A percentile compares a stretch with the other conserved stretches of the same genome.
phyloP scores from a whole-genome alignment of 257 asterid genomes.

The Fraxinus anomala region DNA sequence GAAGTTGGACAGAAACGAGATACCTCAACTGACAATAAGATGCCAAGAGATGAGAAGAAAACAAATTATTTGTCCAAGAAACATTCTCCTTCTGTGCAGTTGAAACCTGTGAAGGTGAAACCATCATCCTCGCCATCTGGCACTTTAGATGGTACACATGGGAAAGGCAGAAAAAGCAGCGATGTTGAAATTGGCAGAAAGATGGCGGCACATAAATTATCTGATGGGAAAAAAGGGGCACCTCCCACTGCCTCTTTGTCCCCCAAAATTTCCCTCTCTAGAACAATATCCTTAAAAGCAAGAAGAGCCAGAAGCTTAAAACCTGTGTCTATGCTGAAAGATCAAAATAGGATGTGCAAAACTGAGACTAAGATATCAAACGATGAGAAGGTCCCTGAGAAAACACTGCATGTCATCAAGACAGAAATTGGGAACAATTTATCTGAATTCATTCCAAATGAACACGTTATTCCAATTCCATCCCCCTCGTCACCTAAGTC shows the following conservation, averaged over 20 bases:
- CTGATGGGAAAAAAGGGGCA: conserved; percentile 24
- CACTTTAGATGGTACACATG: conserved; percentile 20
- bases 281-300: conserved; percentile 14
- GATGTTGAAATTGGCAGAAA: conserved; percentile 24
- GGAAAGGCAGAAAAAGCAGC: conserved; percentile 17
- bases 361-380: conserved; percentile 25
- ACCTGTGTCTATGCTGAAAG: conserved; percentile 24
- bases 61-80: conserved; percentile 27
- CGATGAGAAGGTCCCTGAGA: conserved; percentile 30
- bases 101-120: conserved; percentile 33
- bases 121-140: conserved; percentile 24
- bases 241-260: conserved; percentile 23
- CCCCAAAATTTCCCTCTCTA: conserved; percentile 20
- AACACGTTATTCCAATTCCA: background rate
- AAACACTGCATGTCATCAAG: conserved; percentile 32
- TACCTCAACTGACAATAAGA: conserved; percentile 29
- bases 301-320: conserved; percentile 22
- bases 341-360: conserved; percentile 13
- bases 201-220: conserved; percentile 6
- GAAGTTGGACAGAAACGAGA: conserved; percentile 27
- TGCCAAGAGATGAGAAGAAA: conserved; percentile 35
- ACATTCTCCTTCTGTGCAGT: conserved; percentile 30
- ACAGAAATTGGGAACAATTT: conserved; percentile 16
- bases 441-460: background rate
- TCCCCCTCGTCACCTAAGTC: background rate